Conservation (phyloP, 768 basidiomycete species). For the Lactarius psammicola region DNA sequence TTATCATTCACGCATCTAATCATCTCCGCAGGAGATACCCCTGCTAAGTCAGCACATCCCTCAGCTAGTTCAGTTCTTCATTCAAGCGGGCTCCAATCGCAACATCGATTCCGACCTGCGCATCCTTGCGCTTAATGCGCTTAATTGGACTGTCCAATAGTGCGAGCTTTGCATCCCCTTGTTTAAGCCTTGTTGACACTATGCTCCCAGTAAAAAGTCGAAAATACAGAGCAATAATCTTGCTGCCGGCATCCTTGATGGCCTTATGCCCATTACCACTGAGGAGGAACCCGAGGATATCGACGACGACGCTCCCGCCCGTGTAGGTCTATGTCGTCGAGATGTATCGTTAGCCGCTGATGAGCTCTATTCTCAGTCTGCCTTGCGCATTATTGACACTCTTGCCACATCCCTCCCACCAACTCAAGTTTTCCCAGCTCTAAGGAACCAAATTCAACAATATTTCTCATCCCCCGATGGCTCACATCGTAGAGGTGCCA, state of each 20-base stretch:
- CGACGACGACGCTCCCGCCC: constrained; percentile 91
- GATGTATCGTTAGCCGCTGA: constrained; percentile 9
- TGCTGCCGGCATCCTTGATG: constrained; percentile 81
- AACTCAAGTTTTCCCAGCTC: constrained; percentile 91
- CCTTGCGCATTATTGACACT: constrained; percentile 91
- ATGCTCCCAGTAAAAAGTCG: constrained; percentile 77
- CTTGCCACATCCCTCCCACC: constrained; percentile 92
- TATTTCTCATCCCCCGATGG: constrained; percentile 84
- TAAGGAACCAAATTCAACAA: constrained; percentile 75
- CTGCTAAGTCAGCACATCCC: constrained; percentile 85
- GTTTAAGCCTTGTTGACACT: constrained; percentile 20
- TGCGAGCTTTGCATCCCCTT: constrained; percentile 37
- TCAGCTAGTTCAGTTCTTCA: constrained; percentile 84
- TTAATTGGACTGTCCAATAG: constrained; percentile 98
- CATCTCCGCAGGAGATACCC: constrained; percentile 75
- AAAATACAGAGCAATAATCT: constrained; percentile 87
- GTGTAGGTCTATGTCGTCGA: constrained; percentile 50
- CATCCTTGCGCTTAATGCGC: constrained; percentile 85
- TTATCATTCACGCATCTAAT: not conserved
- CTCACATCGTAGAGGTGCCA: constrained; percentile 80
- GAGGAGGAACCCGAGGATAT: constrained; percentile 92
- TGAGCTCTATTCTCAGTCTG: constrained; percentile 53
- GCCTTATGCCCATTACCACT: constrained; percentile 90
- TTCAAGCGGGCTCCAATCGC: constrained; percentile 78
- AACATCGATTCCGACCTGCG: constrained; percentile 76